Evolutionary conservation across 106 monocot species (phyloP).

Genomic region (Allium fistulosum): DNA sequence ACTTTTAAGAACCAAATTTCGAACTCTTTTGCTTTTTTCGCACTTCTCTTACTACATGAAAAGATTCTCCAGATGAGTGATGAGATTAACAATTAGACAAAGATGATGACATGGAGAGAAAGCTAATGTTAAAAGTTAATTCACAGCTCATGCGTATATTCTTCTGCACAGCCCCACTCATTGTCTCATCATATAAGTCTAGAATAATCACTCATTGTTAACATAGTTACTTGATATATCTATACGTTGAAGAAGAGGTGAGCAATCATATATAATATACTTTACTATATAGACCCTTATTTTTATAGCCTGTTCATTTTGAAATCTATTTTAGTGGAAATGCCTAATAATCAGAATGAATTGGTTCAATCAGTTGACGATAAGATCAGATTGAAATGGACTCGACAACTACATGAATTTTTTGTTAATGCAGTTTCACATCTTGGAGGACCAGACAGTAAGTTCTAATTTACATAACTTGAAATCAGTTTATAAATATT

Average conservation of each 20-base stretch:
- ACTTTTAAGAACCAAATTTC: conserved; percentile 26
- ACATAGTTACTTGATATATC: background rate
- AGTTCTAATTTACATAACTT: conserved; percentile 3
- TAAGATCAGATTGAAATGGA: conserved; percentile 74
- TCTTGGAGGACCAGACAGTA: conserved; percentile 71
- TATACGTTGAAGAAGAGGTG: conserved; percentile 9
- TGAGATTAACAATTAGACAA: conserved; percentile 13
- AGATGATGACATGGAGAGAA: conserved; percentile 4
- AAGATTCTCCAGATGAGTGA: conserved; percentile 53
- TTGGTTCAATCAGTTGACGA: conserved; percentile 20
- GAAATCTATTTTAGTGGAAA: conserved; percentile 12
- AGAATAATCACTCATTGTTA: background rate
- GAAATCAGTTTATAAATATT: no score
- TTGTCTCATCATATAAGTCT: conserved; percentile 10
- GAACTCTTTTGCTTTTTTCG: conserved; percentile 24
- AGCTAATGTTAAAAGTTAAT: conserved; percentile 4
- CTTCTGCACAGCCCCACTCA: conserved; percentile 6
- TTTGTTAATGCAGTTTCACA: conserved; percentile 56
- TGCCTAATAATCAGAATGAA: conserved; percentile 7
- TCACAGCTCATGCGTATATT: conserved; percentile 35
- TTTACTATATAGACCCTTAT: no score
- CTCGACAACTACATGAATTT: conserved; percentile 46
- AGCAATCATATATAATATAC: background rate
- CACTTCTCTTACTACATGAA: conserved; percentile 20
- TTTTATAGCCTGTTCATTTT: background rate